These are phyloP conservation scores for Porpolomopsis calyptriformis DNA, from an alignment of 768 basidiomycete genomes.

Conservation along the genomic window DNA sequence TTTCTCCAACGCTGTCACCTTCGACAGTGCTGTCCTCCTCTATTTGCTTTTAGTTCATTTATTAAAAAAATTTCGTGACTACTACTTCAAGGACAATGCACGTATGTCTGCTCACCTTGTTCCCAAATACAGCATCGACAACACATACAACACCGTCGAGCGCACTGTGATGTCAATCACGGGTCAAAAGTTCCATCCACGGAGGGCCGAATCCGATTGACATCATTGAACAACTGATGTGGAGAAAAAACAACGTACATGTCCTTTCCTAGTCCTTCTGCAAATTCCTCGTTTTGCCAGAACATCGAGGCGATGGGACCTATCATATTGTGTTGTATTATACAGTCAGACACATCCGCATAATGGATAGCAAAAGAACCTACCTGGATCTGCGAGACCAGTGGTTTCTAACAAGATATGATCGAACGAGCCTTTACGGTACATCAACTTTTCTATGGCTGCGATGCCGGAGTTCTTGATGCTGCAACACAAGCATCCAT, in stretches of 20 bases:
- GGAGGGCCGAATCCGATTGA: too few species aligned
- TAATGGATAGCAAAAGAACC: slow-evolving; percentile 9
- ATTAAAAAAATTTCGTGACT: background rate
- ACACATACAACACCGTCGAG: slow-evolving; percentile 90
- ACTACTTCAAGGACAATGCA: slow-evolving; percentile 3
- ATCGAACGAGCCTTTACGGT: slow-evolving; percentile 79
- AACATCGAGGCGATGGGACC: slow-evolving; percentile 83
- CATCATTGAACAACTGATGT: too few species aligned
- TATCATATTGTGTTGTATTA: slow-evolving; percentile 15
- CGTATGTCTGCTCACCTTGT: slow-evolving; percentile 21
- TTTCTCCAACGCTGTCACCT: slow-evolving; percentile 50
- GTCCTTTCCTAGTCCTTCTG: slow-evolving; percentile 53
- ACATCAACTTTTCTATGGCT: slow-evolving; percentile 89
- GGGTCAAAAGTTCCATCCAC: too few species aligned
- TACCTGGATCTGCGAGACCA: slow-evolving; percentile 91
- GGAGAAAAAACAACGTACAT: slow-evolving; percentile 28
- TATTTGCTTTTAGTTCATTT: slow-evolving; percentile 54
- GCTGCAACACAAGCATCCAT: slow-evolving; percentile 97
- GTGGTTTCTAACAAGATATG: slow-evolving; percentile 95
- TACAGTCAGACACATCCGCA: background rate
- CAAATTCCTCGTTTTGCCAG: slow-evolving; percentile 79
- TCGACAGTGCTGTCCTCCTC: slow-evolving; percentile 58
- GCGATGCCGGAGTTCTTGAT: slow-evolving; percentile 90
- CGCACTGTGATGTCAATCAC: too few species aligned
- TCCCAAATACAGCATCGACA: slow-evolving; percentile 80